A percentile compares a stretch with the other conserved stretches of the same genome.
phyloP scores from a whole-genome alignment of 2,329 filamentous ascomycete genomes.

The Alternaria postmessia region DNA sequence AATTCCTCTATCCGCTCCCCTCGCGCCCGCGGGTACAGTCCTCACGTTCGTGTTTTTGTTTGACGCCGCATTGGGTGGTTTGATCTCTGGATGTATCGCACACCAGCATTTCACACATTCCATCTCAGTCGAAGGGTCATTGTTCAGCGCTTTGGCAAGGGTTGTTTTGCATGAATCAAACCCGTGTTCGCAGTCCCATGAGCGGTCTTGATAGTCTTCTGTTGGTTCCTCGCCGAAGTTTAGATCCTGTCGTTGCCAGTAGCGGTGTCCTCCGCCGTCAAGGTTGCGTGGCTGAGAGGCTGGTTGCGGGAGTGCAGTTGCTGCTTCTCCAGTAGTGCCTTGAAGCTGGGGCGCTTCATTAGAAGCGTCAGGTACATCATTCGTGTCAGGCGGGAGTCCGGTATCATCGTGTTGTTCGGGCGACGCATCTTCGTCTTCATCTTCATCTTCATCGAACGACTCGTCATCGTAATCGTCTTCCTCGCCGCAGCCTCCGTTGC shows the following conservation, averaged over 20 bases:
- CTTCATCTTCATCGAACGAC: conserved; percentile 20
- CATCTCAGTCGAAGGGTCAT: conserved; percentile 20
- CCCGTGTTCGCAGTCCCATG: conserved; percentile 38
- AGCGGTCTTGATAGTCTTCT: conserved; percentile 30
- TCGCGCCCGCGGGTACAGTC: neutral
- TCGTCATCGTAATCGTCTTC: conserved; percentile 34
- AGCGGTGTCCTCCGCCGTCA: conserved; percentile 39
- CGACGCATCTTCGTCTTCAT: conserved; percentile 30
- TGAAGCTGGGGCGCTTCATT: neutral
- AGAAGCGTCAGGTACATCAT: neutral
- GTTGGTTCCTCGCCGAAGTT: conserved; percentile 51
- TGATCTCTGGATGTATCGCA: conserved; percentile 33
- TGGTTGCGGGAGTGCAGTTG: neutral
- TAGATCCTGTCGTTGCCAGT: conserved; percentile 41
- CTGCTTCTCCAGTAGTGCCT: neutral
- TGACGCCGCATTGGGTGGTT: conserved; percentile 7
- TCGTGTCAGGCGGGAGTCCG: neutral
- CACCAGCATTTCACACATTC: conserved; percentile 46
- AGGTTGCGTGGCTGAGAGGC: conserved; percentile 37
- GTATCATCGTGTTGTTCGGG: conserved; percentile 28
- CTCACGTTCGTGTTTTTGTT: neutral
- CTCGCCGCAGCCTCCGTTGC: conserved; percentile 32
- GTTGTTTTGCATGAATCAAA: conserved; percentile 29
- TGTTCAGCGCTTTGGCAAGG: conserved; percentile 22
- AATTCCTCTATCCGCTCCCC: conserved; percentile 1